Base-by-base conservation (phyloP, 345 rosid genomes). In the Populus deltoides region DNA sequence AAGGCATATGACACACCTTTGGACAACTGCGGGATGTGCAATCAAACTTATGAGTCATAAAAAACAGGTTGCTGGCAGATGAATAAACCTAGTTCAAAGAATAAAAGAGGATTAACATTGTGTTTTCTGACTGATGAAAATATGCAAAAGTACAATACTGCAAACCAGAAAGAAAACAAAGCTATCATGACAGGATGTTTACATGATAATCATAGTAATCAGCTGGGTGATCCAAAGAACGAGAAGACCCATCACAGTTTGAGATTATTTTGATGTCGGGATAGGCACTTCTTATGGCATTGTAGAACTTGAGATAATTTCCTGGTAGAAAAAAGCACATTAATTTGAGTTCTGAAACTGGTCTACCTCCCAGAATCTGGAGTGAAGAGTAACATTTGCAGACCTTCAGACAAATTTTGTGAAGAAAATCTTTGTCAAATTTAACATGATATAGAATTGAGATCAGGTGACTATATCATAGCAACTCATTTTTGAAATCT, bases 201-300 rank as follows among this genome's bases (percentile, higher is more conserved):
- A 96, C 99, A 67, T 96, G 98, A 77, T 62, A 96, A 81, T 94
- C 99, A 63, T 92, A 96, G 80, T 83, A 86, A 83, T 96, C 95
- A 71, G 98, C 92, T 0, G 98, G 97, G 80, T 94, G 99, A 82
- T 92, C 90, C 72, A 96, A 86, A 10, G 85, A 88, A 38, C 0
- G 47, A 81, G 91, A 89, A 59, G 99, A 92, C 61, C 97, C 99
- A 81, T 96, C 97, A 68, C 97, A 96, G 81, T 94, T 96, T 45
- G 98, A 88, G 84, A 97, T 94, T 68, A 92, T 92, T 85, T 86
- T 73, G 77, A 97, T 92, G 85, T 90, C 98, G n/a, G 99, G 98
- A 83, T 94, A 94, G 70, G 87, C 88, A 43, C 75, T 78, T 66
- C 75, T 94, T 59, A 92, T 91, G 55, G 97, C 97, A 75, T 88